Percentiles rank a stretch among this genome's conserved stretches.
Evolutionary conservation across 495 filamentous ascomycete genomes (phyloP).

Genomic region (Penicillium diatomitis): DNA sequence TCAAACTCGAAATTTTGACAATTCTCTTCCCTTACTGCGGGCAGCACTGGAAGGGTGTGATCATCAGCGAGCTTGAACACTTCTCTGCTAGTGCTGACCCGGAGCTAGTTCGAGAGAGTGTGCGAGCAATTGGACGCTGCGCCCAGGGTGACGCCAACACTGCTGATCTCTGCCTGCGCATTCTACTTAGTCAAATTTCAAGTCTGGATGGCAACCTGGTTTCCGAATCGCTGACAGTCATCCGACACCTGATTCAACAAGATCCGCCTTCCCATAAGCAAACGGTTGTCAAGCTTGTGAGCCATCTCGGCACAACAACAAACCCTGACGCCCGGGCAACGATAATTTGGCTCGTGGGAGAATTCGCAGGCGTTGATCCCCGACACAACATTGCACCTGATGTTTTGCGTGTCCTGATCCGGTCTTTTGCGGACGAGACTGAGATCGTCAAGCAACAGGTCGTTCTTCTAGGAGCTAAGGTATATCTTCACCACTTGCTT

Average conservation of each 20-base stretch:
- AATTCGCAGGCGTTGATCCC: conserved; percentile 71
- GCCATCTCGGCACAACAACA: conserved; percentile 75
- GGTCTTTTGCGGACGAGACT: conserved; percentile 72
- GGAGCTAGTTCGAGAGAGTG: conserved; percentile 73
- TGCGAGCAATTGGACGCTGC: conserved; percentile 86
- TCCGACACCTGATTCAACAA: conserved; percentile 91
- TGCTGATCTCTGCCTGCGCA: conserved; percentile 63
- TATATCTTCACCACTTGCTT: conserved; percentile 76
- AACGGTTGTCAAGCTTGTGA: conserved; percentile 86
- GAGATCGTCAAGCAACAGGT: conserved; percentile 86
- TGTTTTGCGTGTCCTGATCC: conserved; percentile 80
- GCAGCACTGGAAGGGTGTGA: conserved; percentile 65
- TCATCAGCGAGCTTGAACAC: conserved; percentile 86
- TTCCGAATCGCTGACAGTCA: conserved; percentile 83
- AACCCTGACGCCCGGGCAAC: conserved; percentile 80
- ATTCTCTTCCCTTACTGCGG: conserved; percentile 80
- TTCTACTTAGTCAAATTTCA: conserved; percentile 77
- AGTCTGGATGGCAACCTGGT: conserved; percentile 78
- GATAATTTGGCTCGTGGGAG: conserved; percentile 95
- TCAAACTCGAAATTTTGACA: conserved; percentile 86
- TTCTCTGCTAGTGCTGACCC: conserved; percentile 72
- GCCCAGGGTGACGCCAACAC: conserved; percentile 66
- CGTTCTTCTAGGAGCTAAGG: conserved; percentile 83
- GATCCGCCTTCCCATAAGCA: conserved; percentile 63
- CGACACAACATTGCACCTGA: conserved; percentile 86